These are phyloP conservation scores for Didymella keratinophila DNA, from an alignment of 2,329 filamentous ascomycete genomes.

Conservation along the genomic window DNA sequence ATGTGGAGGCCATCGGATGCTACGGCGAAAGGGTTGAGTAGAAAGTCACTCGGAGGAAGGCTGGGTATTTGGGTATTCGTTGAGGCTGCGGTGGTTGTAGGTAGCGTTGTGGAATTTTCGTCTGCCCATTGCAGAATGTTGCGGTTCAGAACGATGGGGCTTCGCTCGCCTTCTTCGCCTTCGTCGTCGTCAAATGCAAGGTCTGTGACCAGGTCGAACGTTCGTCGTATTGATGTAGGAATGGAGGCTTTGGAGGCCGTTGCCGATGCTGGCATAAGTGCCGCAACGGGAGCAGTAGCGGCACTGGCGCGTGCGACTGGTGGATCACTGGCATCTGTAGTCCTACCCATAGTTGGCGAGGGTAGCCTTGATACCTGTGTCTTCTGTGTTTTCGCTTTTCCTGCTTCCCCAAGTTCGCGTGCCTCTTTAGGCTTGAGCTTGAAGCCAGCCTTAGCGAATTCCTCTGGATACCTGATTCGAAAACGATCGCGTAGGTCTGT, in stretches of 20 bases:
- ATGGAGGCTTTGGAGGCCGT: constrained; percentile 19
- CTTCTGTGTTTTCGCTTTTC: constrained; percentile 16
- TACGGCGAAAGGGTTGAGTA: constrained; percentile 24
- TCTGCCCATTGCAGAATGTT: constrained; percentile 52
- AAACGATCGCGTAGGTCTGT: constrained; percentile 70
- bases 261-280: background rate
- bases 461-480: constrained; percentile 65
- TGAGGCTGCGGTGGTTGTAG: background rate
- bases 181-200: constrained; percentile 29
- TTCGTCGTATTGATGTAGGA: constrained; percentile 22
- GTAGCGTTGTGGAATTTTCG: constrained; percentile 34
- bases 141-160: constrained; percentile 47
- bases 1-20: constrained; percentile 38
- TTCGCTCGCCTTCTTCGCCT: constrained; percentile 26
- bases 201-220: constrained; percentile 32
- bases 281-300: background rate
- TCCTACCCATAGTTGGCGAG: background rate
- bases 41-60: constrained; percentile 7
- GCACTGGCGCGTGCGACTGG: background rate
- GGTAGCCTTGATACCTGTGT: background rate
- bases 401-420: constrained; percentile 25
- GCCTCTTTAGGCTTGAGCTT: constrained; percentile 49
- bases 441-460: constrained; percentile 60
- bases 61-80: background rate
- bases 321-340: background rate